Conservation (phyloP, 2,329 filamentous ascomycete genomes). For the Trichophyton mentagrophytes region DNA sequence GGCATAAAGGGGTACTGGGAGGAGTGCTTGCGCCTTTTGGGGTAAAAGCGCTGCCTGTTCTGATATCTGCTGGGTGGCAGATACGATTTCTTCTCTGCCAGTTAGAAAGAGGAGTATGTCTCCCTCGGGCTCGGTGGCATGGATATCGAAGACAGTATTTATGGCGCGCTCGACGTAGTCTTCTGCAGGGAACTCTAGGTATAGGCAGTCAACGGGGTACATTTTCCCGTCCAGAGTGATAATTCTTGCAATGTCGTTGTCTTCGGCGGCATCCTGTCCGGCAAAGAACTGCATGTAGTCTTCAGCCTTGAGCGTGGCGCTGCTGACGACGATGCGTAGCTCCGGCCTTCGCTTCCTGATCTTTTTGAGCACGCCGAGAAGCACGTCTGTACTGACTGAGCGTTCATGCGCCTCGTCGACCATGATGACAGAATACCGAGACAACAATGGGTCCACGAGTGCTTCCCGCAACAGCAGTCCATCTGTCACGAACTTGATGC, state of each 20-base stretch:
- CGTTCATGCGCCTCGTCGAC: constrained; percentile 94
- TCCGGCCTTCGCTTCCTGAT: constrained; percentile 69
- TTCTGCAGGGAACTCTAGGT: constrained; percentile 62
- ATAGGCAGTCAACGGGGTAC: constrained; percentile 78
- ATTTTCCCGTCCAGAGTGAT: constrained; percentile 77
- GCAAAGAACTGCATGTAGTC: constrained; percentile 70
- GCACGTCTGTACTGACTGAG: constrained; percentile 80
- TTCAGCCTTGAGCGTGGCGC: constrained; percentile 83
- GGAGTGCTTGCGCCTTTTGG: constrained; percentile 46
- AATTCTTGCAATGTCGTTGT: constrained; percentile 46
- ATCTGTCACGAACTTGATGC: constrained; percentile 92
- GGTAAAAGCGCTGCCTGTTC: constrained; percentile 56
- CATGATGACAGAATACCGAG: constrained; percentile 90
- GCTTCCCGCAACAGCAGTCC: constrained; percentile 84
- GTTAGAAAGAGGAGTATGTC: constrained; percentile 88
- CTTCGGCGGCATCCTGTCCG: constrained; percentile 24
- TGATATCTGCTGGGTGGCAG: constrained; percentile 62
- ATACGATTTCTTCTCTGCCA: constrained; percentile 84
- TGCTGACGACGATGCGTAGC: constrained; percentile 78
- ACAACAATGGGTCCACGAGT: constrained; percentile 79
- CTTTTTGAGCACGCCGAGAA: constrained; percentile 84
- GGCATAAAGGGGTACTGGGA: constrained; percentile 72
- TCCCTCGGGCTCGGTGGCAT: constrained; percentile 63
- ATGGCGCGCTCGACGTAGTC: constrained; percentile 78
- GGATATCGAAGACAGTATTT: constrained; percentile 75